Percentiles rank a stretch among this genome's conserved stretches.
These are phyloP conservation scores for Pseudogymnoascus sp. DNA, from an alignment of 2,329 filamentous ascomycete species.

Conservation along the genomic window DNA sequence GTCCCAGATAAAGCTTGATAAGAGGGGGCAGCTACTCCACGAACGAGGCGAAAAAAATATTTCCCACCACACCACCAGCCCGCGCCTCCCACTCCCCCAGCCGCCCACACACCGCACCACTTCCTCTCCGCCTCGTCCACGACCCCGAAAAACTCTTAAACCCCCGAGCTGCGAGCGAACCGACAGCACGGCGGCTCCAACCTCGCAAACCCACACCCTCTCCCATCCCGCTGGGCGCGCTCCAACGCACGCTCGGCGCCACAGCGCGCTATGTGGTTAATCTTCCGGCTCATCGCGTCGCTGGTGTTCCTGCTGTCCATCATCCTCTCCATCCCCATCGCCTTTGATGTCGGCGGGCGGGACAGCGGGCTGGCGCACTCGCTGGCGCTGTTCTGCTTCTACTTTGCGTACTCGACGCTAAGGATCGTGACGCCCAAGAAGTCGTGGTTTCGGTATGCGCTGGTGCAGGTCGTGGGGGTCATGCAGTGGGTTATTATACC, in stretches of 20 bases:
- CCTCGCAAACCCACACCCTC: not conserved
- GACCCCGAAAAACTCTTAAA: not conserved
- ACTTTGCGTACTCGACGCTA: conserved; percentile 77
- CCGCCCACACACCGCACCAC: not conserved
- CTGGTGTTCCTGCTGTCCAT: conserved; percentile 83
- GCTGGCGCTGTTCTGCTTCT: conserved; percentile 80
- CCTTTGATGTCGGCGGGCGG: conserved; percentile 94
- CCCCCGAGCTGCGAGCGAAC: not conserved
- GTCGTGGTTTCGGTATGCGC: conserved; percentile 66
- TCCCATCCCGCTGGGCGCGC: conserved; percentile 30
- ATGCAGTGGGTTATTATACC: conserved; percentile 86
- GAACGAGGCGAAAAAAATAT: not conserved
- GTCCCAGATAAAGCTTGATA: conserved; percentile 2
- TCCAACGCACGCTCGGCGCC: conserved; percentile 39
- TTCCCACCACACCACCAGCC: not conserved
- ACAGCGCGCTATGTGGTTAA: conserved; percentile 62
- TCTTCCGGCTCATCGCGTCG: conserved; percentile 73
- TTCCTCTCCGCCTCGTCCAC: not conserved
- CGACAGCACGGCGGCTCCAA: not conserved
- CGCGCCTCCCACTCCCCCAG: not conserved
- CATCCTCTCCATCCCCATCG: conserved; percentile 90
- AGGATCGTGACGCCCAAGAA: conserved; percentile 73
- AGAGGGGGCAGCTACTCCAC: conserved; percentile 4
- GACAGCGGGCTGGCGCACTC: conserved; percentile 93
- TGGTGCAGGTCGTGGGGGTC: conserved; percentile 62